Base-by-base conservation (phyloP, 2,329 filamentous ascomycete genomes). In the Epicoccum sorghinum region DNA sequence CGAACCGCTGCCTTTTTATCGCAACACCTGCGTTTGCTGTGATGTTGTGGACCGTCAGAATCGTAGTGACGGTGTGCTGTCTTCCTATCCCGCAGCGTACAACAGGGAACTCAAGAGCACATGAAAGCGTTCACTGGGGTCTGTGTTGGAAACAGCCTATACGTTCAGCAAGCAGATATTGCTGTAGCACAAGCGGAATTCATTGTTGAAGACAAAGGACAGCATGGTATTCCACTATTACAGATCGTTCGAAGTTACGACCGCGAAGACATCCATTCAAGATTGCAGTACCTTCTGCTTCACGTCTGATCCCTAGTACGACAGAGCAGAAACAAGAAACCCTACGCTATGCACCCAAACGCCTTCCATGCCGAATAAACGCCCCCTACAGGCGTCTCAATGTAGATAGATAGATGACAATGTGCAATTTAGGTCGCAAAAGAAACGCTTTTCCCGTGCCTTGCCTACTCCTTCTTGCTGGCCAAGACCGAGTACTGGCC, bases 401-500 rank as follows among this genome's bases (percentile, higher is more conserved):
- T 10, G 38, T 49, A 42, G 29, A 49, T 49, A 33, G 35, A 13
- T 50, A 22, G 18, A 38, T 22, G 39, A 52, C 18, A 52, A 48
- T 14, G n/a, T 49, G 47, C 52, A 64, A 47, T 48, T 44, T 48
- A 39, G 25, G 7, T 37, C 33, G 18, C n/a, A 36, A 39, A 37
- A 5, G 9, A 41, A 33, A 38, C 18, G 30, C 41, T 7, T 52
- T 42, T 33, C 13, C 12, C 32, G 4, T n/a, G 9, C 32, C 32
- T 9, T 13, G 32, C 13, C 39, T 65, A 66, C 53, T 64, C 58
- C 49, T 68, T 69, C 58, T 67, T 64, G 43, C 64, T 68, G 33
- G 82, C 80, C n/a, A 90, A 65, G 23, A 90, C 76, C 1, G 87
- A 89, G 73, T 86, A 97, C 70, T 97, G 93, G 4, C 92, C 92